Percentiles rank a stretch among this genome's conserved stretches.
These are phyloP conservation scores for Fusarium udum DNA, from an alignment of 2,329 filamentous ascomycete species.

Conservation along the genomic window DNA sequence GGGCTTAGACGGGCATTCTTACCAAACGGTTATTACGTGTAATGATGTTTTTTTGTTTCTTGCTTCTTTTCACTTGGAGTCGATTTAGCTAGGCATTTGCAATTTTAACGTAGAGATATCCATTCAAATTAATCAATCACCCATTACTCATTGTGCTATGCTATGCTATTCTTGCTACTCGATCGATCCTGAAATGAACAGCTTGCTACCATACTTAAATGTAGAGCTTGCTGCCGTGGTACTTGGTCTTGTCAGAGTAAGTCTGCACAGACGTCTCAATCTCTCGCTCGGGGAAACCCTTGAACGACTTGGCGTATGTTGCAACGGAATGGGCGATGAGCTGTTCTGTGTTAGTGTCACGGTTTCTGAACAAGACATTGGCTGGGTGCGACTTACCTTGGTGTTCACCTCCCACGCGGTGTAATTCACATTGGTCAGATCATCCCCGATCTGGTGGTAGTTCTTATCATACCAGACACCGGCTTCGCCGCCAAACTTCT, in stretches of 20 bases:
- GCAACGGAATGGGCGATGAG: conserved; percentile 78
- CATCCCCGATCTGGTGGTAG: conserved; percentile 71
- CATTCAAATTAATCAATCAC: conserved; percentile 24
- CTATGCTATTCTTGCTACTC: neutral
- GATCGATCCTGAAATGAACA: neutral
- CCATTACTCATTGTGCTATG: neutral
- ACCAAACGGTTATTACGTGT: conserved; percentile 9
- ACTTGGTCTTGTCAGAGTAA: conserved; percentile 54
- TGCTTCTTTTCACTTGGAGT: conserved; percentile 16
- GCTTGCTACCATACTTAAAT: neutral
- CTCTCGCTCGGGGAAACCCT: conserved; percentile 69
- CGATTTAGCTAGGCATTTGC: conserved; percentile 34
- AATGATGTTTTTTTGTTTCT: neutral
- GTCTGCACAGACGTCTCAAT: conserved; percentile 41
- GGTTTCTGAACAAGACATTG: neutral
- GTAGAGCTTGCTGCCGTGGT: conserved; percentile 55
- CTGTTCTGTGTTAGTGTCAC: conserved; percentile 47
- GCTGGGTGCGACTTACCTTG: conserved; percentile 54
- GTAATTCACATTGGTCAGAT: conserved; percentile 65
- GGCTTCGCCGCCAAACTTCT: conserved; percentile 75
- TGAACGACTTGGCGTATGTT: conserved; percentile 71
- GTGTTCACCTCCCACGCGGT: conserved; percentile 70
- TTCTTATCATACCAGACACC: conserved; percentile 68
- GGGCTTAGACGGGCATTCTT: conserved; percentile 33
- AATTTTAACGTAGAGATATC: conserved; percentile 37